phyloP scores from a whole-genome alignment of 176 grass and related monocot genomes.

The Hsuehochloa calcarea region DNA sequence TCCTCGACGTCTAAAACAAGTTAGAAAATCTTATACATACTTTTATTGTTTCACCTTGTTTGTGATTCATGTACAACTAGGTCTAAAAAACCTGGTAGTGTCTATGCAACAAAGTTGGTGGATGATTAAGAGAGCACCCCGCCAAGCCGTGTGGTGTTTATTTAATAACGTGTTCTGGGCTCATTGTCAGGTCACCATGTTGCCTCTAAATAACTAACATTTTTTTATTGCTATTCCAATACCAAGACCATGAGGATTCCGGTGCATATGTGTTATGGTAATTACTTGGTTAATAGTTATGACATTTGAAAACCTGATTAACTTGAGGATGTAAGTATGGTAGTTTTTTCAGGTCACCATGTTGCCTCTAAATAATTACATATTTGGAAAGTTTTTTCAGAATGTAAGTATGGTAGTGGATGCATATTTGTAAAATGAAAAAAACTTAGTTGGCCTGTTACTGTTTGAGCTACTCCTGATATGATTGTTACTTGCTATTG shows the following conservation, averaged over 20 bases:
- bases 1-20: neutral
- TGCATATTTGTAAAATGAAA: neutral
- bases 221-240: neutral
- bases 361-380: too few species aligned
- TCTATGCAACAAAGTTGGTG: too few species aligned
- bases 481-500: neutral
- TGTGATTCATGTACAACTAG: too few species aligned
- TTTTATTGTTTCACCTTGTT: too few species aligned
- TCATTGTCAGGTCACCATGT: neutral
- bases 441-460: constrained; percentile 10
- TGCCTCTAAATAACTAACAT: neutral
- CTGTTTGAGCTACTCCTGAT: neutral
- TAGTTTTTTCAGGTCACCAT: too few species aligned
- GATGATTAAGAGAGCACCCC: too few species aligned
- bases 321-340: neutral
- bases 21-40: neutral
- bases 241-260: neutral
- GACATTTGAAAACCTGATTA: constrained; percentile 2
- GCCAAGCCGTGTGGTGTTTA: too few species aligned
- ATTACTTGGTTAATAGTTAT: neutral
- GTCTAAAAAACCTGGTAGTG: too few species aligned
- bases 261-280: neutral
- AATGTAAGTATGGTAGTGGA: neutral
- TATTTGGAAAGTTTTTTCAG: neutral
- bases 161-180: too few species aligned